Percentiles rank a stretch among this genome's conserved stretches.
Evolutionary conservation across 2,329 filamentous ascomycete species (phyloP).

Genomic region (Xylaria sp.): DNA sequence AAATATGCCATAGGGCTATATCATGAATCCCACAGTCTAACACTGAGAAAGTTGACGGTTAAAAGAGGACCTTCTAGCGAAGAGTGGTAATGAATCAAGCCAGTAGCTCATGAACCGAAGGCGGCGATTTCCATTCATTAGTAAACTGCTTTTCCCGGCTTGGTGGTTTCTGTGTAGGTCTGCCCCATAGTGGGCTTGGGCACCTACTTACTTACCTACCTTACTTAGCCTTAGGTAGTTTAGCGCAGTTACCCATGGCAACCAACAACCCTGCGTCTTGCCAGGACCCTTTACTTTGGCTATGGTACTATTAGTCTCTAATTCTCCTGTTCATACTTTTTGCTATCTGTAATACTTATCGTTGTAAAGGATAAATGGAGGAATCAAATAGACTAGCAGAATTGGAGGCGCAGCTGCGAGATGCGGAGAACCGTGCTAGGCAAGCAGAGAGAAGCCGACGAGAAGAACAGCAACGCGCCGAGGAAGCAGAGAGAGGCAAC

Average conservation of each 20-base stretch:
- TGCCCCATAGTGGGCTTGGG: no score
- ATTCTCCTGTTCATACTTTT: slow-evolving; percentile 3
- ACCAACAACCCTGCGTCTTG: background rate
- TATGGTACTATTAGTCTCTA: background rate
- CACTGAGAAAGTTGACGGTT: no score
- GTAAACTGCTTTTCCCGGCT: no score
- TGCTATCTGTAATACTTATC: background rate
- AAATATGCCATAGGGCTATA: no score
- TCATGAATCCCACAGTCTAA: no score
- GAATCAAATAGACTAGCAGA: slow-evolving; percentile 19
- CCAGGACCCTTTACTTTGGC: background rate
- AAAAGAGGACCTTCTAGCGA: no score
- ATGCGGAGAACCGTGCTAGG: slow-evolving; percentile 10
- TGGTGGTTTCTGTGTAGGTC: no score
- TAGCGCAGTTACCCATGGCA: slow-evolving; percentile 1
- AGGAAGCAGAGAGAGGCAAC: background rate
- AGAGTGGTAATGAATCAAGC: no score
- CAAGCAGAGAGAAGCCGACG: slow-evolving; percentile 5
- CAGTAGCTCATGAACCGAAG: no score
- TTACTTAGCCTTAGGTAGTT: background rate
- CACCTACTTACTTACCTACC: no score
- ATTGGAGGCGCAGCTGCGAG: slow-evolving; percentile 13
- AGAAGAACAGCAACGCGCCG: background rate
- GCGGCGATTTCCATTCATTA: no score
- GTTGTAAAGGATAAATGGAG: slow-evolving; percentile 18